Percentiles rank a stretch among this genome's conserved stretches.
Conservation (phyloP, 768 basidiomycete genomes). For the Podaxis sp. region DNA sequence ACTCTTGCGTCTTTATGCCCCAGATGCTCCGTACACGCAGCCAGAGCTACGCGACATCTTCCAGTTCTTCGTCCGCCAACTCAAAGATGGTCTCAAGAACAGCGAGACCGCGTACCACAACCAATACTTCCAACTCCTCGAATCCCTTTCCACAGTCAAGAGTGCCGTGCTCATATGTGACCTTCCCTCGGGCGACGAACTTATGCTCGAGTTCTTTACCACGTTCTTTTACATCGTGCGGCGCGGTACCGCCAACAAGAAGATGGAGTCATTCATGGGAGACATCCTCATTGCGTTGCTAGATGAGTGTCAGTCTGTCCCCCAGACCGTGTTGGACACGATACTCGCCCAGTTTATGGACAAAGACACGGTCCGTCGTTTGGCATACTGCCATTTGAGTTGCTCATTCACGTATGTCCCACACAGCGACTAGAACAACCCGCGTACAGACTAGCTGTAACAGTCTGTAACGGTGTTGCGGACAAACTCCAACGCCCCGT, state of each 20-base stretch:
- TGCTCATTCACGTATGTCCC: slow-evolving; percentile 7
- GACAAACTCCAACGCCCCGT: slow-evolving; percentile 90
- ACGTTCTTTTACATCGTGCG: slow-evolving; percentile 80
- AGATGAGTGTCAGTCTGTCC: slow-evolving; percentile 82
- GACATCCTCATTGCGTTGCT: slow-evolving; percentile 89
- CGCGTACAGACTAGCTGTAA: slow-evolving; percentile 78
- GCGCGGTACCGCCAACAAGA: slow-evolving; percentile 63
- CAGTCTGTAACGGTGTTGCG: slow-evolving; percentile 79
- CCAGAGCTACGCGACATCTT: slow-evolving; percentile 93
- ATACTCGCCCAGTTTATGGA: slow-evolving; percentile 86
- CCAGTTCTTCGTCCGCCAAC: slow-evolving; percentile 91
- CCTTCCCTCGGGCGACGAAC: slow-evolving; percentile 81
- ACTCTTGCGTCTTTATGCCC: slow-evolving; percentile 89
- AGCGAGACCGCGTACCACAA: slow-evolving; percentile 83
- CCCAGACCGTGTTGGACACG: slow-evolving; percentile 73
- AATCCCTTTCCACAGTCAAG: slow-evolving; percentile 92
- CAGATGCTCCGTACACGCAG: slow-evolving; percentile 93
- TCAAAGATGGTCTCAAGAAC: slow-evolving; percentile 70
- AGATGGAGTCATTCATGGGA: slow-evolving; percentile 81
- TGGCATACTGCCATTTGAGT: not conserved
- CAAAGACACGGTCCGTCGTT: slow-evolving; percentile 61
- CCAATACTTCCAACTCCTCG: slow-evolving; percentile 93
- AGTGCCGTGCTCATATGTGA: slow-evolving; percentile 93
- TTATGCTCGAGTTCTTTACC: slow-evolving; percentile 81
- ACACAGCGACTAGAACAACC: slow-evolving; percentile 67